Evolutionary conservation across 2,329 filamentous ascomycete species (phyloP), one percentile per base, ranked within the genome.

Genomic region (Penicillium sp.): DNA sequence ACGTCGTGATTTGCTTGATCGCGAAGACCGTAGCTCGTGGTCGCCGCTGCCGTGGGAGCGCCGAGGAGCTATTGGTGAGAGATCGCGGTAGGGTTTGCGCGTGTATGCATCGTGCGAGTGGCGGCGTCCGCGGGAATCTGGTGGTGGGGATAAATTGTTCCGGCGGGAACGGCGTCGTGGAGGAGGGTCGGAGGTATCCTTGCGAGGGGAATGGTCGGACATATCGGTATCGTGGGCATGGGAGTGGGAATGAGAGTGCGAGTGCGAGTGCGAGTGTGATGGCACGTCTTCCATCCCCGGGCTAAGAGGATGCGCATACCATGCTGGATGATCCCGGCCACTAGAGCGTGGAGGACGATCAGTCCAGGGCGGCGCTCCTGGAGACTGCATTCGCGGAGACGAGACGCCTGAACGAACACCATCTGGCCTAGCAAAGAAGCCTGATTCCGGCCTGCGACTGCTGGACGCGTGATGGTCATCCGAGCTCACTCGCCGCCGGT

Each of bases 91-190:
- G 1, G 71, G 71, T 60, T 66, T 68, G 20, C 72, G 69, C 3
- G 60, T 67, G 48, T 75, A 75, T 6, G 73, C 68, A 48, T 78
- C 75, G 47, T 78, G 75, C 3, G 73, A 76, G 61, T 75, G 75
- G 5, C 73, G 72, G 25, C 75, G 71, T 4, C 69, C 63, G 22
- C 69, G 63, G 17, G 63, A 59, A 14, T 63, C 38, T 4, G 64
- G 60, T 4, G 65, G 65, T 1, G 72, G 72, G 11, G 73, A 73
- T 1, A 76, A 58, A 54, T 74, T 67, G 4, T 65, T 64, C 14
- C 62, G 66, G 15, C 50, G 60, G 17, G 62, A 56, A 22, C 66
- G 63, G 45, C 65, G 61, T n/a, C 50, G 59, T 5, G 66, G 42
- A 7, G 35, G 50, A 4, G 61, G 49, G 31, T 64, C 54, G 12